Evolutionary conservation across 139 green algal genomes (phyloP).

Genomic region (Edaphochlamys debaryana): DNA sequence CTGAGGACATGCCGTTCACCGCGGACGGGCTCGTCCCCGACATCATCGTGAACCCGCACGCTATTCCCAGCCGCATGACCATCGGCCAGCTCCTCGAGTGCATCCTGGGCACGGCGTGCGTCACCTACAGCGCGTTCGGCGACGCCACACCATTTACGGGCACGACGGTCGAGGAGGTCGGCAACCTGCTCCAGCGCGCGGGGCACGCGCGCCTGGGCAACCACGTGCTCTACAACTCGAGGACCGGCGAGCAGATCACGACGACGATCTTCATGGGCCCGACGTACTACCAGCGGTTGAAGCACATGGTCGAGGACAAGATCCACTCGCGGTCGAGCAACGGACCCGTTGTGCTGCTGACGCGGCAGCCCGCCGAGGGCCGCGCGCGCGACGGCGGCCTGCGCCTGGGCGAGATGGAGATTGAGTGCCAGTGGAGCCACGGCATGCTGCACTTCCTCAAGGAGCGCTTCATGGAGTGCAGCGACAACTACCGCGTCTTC

Average conservation of each 20-base stretch:
- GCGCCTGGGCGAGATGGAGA: slow-evolving; percentile 79
- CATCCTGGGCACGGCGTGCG: slow-evolving; percentile 25
- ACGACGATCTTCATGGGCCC: slow-evolving; percentile 60
- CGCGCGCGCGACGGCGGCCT: slow-evolving; percentile 70
- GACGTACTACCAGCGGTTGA: slow-evolving; percentile 76
- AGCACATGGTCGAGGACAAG: slow-evolving; percentile 81
- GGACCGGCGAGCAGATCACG: slow-evolving; percentile 31
- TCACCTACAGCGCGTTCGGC: neutral
- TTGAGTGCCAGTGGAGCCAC: slow-evolving; percentile 53
- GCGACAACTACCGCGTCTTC: slow-evolving; percentile 15
- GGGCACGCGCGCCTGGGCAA: slow-evolving; percentile 26
- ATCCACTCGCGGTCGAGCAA: slow-evolving; percentile 58
- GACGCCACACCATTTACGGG: slow-evolving; percentile 4
- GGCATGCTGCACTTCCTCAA: slow-evolving; percentile 22
- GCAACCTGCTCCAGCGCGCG: neutral
- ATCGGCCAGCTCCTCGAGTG: slow-evolving; percentile 44
- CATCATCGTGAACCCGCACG: slow-evolving; percentile 56
- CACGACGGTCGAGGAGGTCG: neutral
- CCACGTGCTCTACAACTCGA: slow-evolving; percentile 26
- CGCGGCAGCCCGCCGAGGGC: slow-evolving; percentile 70
- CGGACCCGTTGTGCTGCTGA: slow-evolving; percentile 67
- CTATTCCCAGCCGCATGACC: slow-evolving; percentile 47
- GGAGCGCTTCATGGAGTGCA: slow-evolving; percentile 33
- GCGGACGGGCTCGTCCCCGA: slow-evolving; percentile 29
- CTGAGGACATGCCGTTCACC: slow-evolving; percentile 43